Evolutionary conservation across 2,329 filamentous ascomycete species (phyloP), one percentile per base, ranked within the genome.

Genomic region (Elsinoe australis): DNA sequence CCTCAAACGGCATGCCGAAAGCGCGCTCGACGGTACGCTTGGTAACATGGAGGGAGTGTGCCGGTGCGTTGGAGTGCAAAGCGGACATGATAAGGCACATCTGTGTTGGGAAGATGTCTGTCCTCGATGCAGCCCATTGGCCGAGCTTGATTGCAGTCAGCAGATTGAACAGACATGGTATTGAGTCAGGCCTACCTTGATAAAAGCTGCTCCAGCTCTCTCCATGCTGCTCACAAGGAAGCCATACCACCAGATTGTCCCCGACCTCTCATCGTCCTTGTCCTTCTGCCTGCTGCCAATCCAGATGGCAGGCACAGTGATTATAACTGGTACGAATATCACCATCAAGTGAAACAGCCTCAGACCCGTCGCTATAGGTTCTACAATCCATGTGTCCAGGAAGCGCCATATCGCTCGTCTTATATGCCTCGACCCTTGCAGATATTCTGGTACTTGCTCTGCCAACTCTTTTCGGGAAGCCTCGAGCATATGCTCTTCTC

Each of bases 51-150:
- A 98, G 71, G 1, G 89, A 88, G 66, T 98, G 92, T 1, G 92
- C 89, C 0, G 90, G 89, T 0, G 92, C 90, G 62, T 96, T 81
- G 1, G 92, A 95, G 67, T 98, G 92, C 36, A 98, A 75, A 53
- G 88, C 85, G 1, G 89, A 94, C 90, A 98, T 92, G 62, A 89
- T 81, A 34, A 78, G 78, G 68, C 92, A 98, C 78, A 98, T 80
- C 64, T 95, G 82, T 17, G 77, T 84, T 1, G 92, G 92, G 62
- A 98, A 98, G 61, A 98, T 95, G 66, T 98, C 92, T 33, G 89
- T 86, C 62, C 92, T 78, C 4, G 92, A 96, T 2, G 92, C 92
- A 14, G 92, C 92, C 92, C 92, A 98, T 80, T 98, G 92, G 12
- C 92, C 92, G 48, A 98, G 79, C 81, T 89, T 57, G 50, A 29